These are phyloP conservation scores for Dactylellina drechsleri DNA, from an alignment of 2,329 filamentous ascomycete species.

Conservation along the genomic window DNA sequence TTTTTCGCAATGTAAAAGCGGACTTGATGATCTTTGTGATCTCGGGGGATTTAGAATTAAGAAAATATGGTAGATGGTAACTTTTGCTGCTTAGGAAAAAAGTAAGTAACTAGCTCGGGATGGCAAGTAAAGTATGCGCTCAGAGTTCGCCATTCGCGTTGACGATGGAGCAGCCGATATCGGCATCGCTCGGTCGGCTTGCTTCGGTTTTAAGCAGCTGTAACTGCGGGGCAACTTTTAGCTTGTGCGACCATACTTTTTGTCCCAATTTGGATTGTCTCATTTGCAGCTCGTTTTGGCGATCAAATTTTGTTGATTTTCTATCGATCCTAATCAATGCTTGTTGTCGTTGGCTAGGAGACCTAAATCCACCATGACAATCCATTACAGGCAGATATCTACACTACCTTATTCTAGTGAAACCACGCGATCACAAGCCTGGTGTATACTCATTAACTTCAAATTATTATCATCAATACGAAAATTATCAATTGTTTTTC, in stretches of 20 bases:
- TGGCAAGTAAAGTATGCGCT: background rate
- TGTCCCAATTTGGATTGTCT: background rate
- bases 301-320: too few species aligned
- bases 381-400: too few species aligned
- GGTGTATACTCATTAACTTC: too few species aligned
- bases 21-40: too few species aligned
- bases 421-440: too few species aligned
- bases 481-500: too few species aligned
- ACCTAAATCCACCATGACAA: too few species aligned
- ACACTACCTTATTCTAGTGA: too few species aligned
- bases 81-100: background rate
- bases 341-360: too few species aligned
- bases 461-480: too few species aligned
- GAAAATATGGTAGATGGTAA: background rate
- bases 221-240: conserved; percentile 18
- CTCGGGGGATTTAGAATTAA: background rate
- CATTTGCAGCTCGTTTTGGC: too few species aligned
- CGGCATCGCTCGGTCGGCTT: conserved; percentile 11
- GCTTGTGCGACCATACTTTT: conserved; percentile 32
- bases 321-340: too few species aligned
- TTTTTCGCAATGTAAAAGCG: background rate
- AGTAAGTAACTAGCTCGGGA: background rate
- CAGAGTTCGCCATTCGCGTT: conserved; percentile 7
- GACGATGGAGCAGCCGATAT: conserved; percentile 42
- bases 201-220: conserved; percentile 14